A percentile compares a stretch with the other conserved stretches of the same genome.
Evolutionary conservation across 2,329 filamentous ascomycete species (phyloP).

Genomic region (Rhynchosporium graminicola): DNA sequence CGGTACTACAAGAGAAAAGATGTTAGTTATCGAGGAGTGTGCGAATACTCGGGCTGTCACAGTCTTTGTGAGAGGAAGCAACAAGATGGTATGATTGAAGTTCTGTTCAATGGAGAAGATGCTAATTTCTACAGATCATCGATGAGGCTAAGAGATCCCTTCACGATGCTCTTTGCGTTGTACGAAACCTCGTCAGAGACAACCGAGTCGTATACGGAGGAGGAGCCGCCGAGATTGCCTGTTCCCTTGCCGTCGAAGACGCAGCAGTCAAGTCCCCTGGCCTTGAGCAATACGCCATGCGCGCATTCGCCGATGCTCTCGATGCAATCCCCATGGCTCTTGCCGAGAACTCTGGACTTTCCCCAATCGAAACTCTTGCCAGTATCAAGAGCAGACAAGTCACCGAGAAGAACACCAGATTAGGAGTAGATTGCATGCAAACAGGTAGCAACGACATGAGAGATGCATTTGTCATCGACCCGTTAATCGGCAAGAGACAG

Average conservation of each 20-base stretch:
- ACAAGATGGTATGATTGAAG: constrained; percentile 82
- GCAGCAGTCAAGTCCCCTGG: constrained; percentile 92
- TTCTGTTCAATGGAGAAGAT: constrained; percentile 8
- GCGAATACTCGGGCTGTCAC: constrained; percentile 97
- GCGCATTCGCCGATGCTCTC: constrained; percentile 92
- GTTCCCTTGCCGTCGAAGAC: constrained; percentile 93
- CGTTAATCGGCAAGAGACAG: constrained; percentile 96
- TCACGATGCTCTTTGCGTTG: constrained; percentile 96
- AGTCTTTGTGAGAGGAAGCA: constrained; percentile 93
- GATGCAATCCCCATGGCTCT: constrained; percentile 94
- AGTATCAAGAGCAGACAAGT: constrained; percentile 96
- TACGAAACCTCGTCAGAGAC: constrained; percentile 92
- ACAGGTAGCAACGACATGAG: constrained; percentile 96
- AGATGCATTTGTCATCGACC: constrained; percentile 96
- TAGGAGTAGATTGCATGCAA: constrained; percentile 98
- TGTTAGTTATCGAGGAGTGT: constrained; percentile 99
- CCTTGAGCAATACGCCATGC: constrained; percentile 99
- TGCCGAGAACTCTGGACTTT: constrained; percentile 94
- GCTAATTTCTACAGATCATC: constrained; percentile 69
- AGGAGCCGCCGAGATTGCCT: constrained; percentile 95
- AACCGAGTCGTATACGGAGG: constrained; percentile 98
- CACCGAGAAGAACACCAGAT: constrained; percentile 74
- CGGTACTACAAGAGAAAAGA: constrained; percentile 97
- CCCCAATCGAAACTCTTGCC: constrained; percentile 92
- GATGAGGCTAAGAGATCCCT: constrained; percentile 97